Percentiles rank a stretch among this genome's conserved stretches.
Evolutionary conservation across 164 flowering plant genomes (phyloP).

Genomic region (Stephania cephalantha): DNA sequence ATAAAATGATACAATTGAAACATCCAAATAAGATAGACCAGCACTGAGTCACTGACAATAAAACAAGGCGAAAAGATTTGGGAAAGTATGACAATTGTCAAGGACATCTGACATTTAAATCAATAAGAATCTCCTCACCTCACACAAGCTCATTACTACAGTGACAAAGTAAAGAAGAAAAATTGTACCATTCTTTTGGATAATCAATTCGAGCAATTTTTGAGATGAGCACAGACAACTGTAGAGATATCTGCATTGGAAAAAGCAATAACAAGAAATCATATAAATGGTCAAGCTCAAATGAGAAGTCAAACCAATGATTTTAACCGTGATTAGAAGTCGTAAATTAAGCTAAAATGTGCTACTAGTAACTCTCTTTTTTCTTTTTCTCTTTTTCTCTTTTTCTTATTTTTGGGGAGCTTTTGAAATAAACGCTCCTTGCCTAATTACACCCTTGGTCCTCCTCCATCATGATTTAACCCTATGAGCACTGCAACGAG

Average conservation of each 20-base stretch:
- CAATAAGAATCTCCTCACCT: neutral
- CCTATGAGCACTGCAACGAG: too few species aligned
- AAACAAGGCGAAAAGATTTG: too few species aligned
- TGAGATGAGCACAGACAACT: slow-evolving; percentile 80
- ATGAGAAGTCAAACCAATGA: neutral
- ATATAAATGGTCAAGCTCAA: neutral
- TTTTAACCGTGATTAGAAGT: neutral
- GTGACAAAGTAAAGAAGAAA: neutral
- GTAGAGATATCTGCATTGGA: slow-evolving; percentile 62
- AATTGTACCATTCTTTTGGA: slow-evolving; percentile 83
- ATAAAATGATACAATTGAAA: neutral
- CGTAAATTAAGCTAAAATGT: neutral
- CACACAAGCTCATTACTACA: neutral
- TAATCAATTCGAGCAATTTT: slow-evolving; percentile 98
- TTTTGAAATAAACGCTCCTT: too few species aligned
- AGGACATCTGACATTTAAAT: too few species aligned
- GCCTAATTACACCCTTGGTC: too few species aligned
- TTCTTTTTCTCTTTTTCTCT: too few species aligned
- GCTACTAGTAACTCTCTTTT: too few species aligned
- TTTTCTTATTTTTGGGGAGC: too few species aligned
- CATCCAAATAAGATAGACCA: neutral
- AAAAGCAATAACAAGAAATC: slow-evolving; percentile 1
- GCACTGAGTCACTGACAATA: too few species aligned
- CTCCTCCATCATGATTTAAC: too few species aligned
- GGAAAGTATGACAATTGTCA: too few species aligned